Conservation (phyloP, 208 protist species). For the Acanthamoeba royreba region DNA sequence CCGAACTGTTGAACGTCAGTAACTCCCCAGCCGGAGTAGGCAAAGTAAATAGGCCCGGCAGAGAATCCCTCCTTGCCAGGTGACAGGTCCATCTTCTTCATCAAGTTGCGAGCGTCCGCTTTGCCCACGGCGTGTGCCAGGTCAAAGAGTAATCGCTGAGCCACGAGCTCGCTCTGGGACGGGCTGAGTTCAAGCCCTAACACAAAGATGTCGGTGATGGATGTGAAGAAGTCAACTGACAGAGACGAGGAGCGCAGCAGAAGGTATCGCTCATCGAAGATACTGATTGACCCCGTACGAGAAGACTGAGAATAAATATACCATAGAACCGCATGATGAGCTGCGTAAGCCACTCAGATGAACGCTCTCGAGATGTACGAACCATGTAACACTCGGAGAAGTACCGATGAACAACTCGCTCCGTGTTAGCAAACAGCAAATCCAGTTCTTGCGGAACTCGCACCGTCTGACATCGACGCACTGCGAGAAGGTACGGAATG, state of each 20-base stretch:
- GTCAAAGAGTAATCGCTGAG: not conserved
- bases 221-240: not conserved
- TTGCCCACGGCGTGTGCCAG: not conserved
- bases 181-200: not conserved
- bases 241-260: not conserved
- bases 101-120: not conserved
- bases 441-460: too few species aligned
- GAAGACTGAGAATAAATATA: too few species aligned
- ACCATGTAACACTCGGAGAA: too few species aligned
- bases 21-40: not conserved
- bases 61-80: not conserved
- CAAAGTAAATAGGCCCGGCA: not conserved
- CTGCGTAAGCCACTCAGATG: too few species aligned
- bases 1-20: too few species aligned
- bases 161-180: too few species aligned
- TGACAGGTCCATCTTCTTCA: not conserved
- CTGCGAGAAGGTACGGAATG: too few species aligned
- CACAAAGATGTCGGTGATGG: not conserved
- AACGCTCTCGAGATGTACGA: too few species aligned
- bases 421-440: too few species aligned
- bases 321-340: too few species aligned
- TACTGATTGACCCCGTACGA: not conserved
- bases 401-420: too few species aligned
- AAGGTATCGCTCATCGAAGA: not conserved
- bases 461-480: too few species aligned